Evolutionary conservation across 2,329 filamentous ascomycete species (phyloP), one percentile per base, ranked within the genome.

Genomic region (Fusarium concolor): DNA sequence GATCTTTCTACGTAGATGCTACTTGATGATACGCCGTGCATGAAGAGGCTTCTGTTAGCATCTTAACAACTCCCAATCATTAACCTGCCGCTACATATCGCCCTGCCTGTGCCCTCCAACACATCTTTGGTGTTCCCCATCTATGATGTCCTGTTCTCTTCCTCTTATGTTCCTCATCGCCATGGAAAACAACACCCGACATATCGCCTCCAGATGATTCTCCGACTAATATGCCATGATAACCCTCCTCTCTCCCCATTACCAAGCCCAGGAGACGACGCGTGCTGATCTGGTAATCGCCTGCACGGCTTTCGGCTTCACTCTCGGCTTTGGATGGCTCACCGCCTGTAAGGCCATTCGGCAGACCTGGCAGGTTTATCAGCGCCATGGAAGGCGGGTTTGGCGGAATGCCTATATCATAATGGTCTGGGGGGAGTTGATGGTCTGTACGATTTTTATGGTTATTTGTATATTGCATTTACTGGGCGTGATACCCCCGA

Each of bases 391-490:
- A 8, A 46, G 41, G 18, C 49, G 76, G 71, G 68, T 78, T 56
- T 46, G 56, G 66, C 76, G 71, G 15, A 83, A 81, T 62, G 73
- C 77, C 2, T 84, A 84, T 60, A 76, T 85, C 0, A 81, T 79
- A 76, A 80, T 85, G 79, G 79, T 85, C 54, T 85, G 83, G 83
- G 51, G 79, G 28, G 83, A 85, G 67, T 76, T 84, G 5, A 3
- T 76, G 2, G 79, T 80, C 5, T 83, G 79, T 12, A 73, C 82
- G 12, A 64, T 76, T 10, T 84, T 85, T 38, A 79, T 76, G 8
- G 61, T 82, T 24, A 76, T 84, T 28, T 76, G 73, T 29, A 70
- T 68, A 7, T 28, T 76, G 59, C 68, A 75, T 59, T 51, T 76
- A 17, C 43, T 71, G 15, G 56, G 50, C 17, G 38, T 64, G 38